Evolutionary conservation across 2,329 filamentous ascomycete genomes (phyloP).

Genomic region (Nannizzia gypsea): DNA sequence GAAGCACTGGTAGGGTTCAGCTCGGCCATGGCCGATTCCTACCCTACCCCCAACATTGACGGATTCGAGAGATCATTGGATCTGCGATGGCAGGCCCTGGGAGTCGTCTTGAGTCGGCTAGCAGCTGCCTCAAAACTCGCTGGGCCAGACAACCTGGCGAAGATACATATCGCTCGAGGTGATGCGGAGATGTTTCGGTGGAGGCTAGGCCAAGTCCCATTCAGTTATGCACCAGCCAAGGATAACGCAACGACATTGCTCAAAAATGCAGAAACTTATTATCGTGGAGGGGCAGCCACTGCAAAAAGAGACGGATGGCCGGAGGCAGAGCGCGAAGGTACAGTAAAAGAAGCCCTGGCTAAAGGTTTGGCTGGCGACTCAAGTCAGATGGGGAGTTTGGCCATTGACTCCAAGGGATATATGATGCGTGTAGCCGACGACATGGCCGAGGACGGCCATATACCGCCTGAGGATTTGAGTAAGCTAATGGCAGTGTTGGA

Average conservation of each 20-base stretch:
- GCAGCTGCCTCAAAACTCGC: conserved; percentile 42
- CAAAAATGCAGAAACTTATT: conserved; percentile 48
- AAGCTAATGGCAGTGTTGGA: conserved; percentile 9
- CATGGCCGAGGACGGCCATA: conserved; percentile 43
- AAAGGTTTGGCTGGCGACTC: conserved; percentile 35
- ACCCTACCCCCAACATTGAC: conserved; percentile 20
- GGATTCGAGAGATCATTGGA: conserved; percentile 22
- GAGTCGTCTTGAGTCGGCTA: conserved; percentile 39
- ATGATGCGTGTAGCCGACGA: conserved; percentile 36
- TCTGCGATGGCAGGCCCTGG: conserved; percentile 43
- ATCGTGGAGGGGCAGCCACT: conserved; percentile 40
- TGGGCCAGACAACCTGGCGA: conserved; percentile 38
- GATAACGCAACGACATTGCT: conserved; percentile 38
- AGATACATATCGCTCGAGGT: conserved; percentile 44
- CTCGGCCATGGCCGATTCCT: conserved; percentile 32
- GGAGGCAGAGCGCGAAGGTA: conserved; percentile 35
- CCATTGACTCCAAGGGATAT: conserved; percentile 26
- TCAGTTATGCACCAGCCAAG: conserved; percentile 30
- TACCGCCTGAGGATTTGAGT: conserved; percentile 22
- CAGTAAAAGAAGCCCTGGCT: conserved; percentile 39
- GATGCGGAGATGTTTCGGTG: conserved; percentile 46
- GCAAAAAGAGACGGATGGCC: conserved; percentile 30
- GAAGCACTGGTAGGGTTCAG: conserved; percentile 46
- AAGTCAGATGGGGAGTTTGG: conserved; percentile 29
- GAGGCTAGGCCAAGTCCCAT: conserved; percentile 38